Base-by-base conservation (phyloP, 2,329 filamentous ascomycete genomes). In the Neodidymelliopsis sp. region DNA sequence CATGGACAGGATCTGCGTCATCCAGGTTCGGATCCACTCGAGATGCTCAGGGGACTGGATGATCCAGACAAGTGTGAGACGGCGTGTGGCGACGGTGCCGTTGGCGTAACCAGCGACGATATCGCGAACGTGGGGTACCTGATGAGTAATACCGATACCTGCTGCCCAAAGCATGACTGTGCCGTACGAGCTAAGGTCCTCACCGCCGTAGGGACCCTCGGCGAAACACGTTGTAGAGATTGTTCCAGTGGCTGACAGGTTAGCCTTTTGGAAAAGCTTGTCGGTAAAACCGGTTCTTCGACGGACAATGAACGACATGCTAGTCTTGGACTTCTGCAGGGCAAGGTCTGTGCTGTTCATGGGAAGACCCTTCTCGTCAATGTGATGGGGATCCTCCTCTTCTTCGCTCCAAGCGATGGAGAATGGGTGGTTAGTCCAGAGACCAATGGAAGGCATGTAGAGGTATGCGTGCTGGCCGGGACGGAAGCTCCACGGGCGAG, bases 121-220 rank as follows among this genome's bases (percentile, higher is more conserved):
- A 49, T 94, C 87, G 45, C 86, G 87, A 7, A 97, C 82, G 71
- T 95, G 96, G 24, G 91, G 90, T 22, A 97, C 84, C 70, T 96
- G 91, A 72, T 97, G 93, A 1, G 93, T 96, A 74, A 99, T 97
- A 54, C 94, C 94, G 4, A 94, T 91, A 48, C 93, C 90, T 47
- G 91, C 92, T 10, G 93, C 92, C 68, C 97, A 91, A 47, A 99
- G 86, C 56, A 99, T 84, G 33, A 87, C 86, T 31, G 95, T 94
- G 28, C 94, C 93, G 73, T 97, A 97, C 6, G 92, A 97, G 73
- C 91, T 87, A 57, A 97, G 86, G 53, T 85, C 86, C 74, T 96
- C 88, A 67, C 91, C 87, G 30, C 77, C 77, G 69, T 97, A 97
- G 0, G 94, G 93, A 0, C 94, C 94, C 75, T 97, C 94, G 53